phyloP scores from a whole-genome alignment of 2,329 filamentous ascomycete species.

The Penicillium thymicola region DNA sequence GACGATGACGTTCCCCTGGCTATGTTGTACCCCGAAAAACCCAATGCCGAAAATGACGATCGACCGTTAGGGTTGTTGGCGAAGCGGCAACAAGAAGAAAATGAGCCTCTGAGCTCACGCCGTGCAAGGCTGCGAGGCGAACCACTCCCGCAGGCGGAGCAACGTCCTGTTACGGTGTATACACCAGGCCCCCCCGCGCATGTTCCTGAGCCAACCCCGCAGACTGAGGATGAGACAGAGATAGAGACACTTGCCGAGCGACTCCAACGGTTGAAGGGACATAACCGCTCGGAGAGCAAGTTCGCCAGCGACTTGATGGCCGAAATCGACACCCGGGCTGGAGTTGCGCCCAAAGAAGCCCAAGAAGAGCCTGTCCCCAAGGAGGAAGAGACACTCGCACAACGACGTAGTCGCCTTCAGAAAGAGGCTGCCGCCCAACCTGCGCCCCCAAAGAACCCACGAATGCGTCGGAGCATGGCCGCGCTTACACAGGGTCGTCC shows the following conservation, averaged over 20 bases:
- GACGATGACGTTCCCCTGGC: conserved; percentile 89
- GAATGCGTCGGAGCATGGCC: conserved; percentile 46
- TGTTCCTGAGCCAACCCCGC: conserved; percentile 25
- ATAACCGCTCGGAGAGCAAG: conserved; percentile 36
- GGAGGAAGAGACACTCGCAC: conserved; percentile 47
- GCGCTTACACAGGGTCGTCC: conserved; percentile 55
- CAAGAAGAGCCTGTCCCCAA: conserved; percentile 16
- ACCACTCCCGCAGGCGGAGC: conserved; percentile 33
- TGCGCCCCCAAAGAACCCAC: conserved; percentile 24
- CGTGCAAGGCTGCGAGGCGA: conserved; percentile 70
- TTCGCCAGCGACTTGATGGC: conserved; percentile 45
- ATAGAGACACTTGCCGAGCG: conserved; percentile 48
- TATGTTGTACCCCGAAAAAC: conserved; percentile 63
- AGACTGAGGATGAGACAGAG: conserved; percentile 41
- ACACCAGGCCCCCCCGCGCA: conserved; percentile 22
- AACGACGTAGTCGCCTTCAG: conserved; percentile 46
- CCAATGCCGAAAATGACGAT: conserved; percentile 29
- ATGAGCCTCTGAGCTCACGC: conserved; percentile 78
- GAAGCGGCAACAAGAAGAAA: conserved; percentile 81
- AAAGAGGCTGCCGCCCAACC: conserved; percentile 33
- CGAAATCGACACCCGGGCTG: conserved; percentile 37
- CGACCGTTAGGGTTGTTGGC: conserved; percentile 53
- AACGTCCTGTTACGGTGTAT: conserved; percentile 37
- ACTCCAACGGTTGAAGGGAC: conserved; percentile 40
- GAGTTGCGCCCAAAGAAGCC: conserved; percentile 21